Evolutionary conservation across 345 rosid genomes (phyloP).

Genomic region (Heritiera fomes): DNA sequence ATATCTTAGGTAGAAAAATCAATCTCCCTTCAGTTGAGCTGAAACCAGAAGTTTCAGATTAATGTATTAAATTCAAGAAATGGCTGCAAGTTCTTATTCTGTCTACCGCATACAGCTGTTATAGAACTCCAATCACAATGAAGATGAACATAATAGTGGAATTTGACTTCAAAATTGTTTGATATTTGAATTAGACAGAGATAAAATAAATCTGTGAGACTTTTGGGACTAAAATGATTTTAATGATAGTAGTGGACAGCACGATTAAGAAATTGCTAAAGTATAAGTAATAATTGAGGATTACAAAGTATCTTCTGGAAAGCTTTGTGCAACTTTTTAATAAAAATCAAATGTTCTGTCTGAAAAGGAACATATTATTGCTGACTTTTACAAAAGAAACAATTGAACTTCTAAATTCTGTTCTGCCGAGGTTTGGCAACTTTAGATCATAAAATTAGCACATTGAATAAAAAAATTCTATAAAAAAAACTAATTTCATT

Average conservation of each 20-base stretch:
- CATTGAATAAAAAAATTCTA: not conserved
- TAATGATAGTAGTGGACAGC: not conserved
- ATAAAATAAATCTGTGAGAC: not conserved
- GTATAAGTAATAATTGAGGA: not conserved
- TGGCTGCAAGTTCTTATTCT: conserved; percentile 3
- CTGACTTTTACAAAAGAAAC: not conserved
- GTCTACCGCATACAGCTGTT: conserved; percentile 26
- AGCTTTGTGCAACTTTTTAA: not conserved
- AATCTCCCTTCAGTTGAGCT: not conserved
- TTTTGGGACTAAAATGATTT: not conserved
- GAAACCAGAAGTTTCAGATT: not conserved
- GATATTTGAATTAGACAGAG: not conserved
- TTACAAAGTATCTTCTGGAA: not conserved
- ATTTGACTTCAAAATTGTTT: conserved; percentile 10
- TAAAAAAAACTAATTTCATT: not conserved
- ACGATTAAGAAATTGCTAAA: not conserved
- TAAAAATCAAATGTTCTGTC: not conserved
- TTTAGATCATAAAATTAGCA: not conserved
- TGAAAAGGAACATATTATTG: not conserved
- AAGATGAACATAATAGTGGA: not conserved
- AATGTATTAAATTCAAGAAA: conserved; percentile 4
- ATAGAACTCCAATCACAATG: not conserved
- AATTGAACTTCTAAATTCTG: not conserved
- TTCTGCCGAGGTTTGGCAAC: not conserved
- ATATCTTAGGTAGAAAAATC: not conserved